Evolutionary conservation across 2,329 filamentous ascomycete genomes (phyloP), one percentile per base, ranked within the genome.

Genomic region (Colletotrichum caudatum): DNA sequence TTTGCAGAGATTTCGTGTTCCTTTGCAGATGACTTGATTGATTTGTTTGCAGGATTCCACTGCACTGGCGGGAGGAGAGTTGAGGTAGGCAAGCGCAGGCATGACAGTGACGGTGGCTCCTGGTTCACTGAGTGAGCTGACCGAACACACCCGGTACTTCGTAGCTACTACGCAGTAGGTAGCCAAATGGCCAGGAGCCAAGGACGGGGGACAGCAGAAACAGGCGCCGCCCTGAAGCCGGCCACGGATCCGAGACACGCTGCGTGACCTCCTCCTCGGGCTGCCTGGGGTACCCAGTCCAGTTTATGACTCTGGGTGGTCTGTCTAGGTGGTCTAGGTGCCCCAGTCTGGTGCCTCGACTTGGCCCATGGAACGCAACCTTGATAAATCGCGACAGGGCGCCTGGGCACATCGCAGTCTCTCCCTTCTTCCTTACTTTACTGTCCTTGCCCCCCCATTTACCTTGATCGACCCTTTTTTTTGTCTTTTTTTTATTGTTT

Each of bases 241-340:
- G 59, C 65, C 69, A 71, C 69, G 69, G 69, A 71, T 71, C 69
- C 69, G 69, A 71, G 69, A 71, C 69, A 71, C 69, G 14, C 54
- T 71, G 69, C 65, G 69, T 71, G 69, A 71, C 69, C 69, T 66
- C 58, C 48, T 48, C 41, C 58, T 35, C 11, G 39, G 29, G 26
- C 18, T 37, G 60, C 48, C 48, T 63, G 48, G 48, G 48, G 33
- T 51, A 53, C 48, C 60, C 48, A 18, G 50, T 29, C 23, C 48
- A 18, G 50, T 29, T 14, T 29, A 53, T 26, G 50, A 53, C 26
- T 29, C 29, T 29, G 50, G 48, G 14, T 35, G 20, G 64, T 23
- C 46, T 48, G 18, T 20, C 18, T n/a, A 62, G 35, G 29, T 35
- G 7, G 58, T n/a, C 44, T 39, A 46, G 66, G 60, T 57, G 61